Conservation (phyloP, 2,329 filamentous ascomycete genomes). For the Claviceps cyperi region DNA sequence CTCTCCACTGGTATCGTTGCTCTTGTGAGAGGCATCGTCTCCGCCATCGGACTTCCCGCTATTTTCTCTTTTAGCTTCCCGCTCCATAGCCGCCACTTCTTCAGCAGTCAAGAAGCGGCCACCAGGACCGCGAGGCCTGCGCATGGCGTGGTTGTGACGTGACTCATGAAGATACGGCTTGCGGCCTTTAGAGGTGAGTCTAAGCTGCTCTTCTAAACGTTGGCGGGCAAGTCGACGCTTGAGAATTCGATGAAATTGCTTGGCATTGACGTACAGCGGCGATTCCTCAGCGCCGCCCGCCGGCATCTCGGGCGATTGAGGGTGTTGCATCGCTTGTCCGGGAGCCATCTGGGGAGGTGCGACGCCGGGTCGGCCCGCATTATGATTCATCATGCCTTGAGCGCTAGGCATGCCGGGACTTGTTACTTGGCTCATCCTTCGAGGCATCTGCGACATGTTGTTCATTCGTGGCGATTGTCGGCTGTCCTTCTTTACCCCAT, state of each 20-base stretch:
- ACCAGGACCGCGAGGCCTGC: slow-evolving; percentile 80
- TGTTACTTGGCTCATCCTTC: slow-evolving; percentile 63
- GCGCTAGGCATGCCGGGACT: slow-evolving; percentile 62
- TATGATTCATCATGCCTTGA: slow-evolving; percentile 63
- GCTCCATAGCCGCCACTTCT: slow-evolving; percentile 82
- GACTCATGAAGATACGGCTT: slow-evolving; percentile 98
- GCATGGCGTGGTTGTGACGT: slow-evolving; percentile 95
- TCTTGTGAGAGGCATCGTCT: slow-evolving; percentile 12
- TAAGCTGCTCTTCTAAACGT: slow-evolving; percentile 80
- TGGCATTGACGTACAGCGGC: slow-evolving; percentile 93
- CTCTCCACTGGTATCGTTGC: slow-evolving; percentile 24
- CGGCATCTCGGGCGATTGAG: slow-evolving; percentile 68
- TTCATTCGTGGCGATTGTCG: slow-evolving; percentile 68
- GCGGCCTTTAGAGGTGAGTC: slow-evolving; percentile 84
- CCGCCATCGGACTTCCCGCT: slow-evolving; percentile 17
- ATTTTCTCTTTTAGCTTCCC: slow-evolving; percentile 32
- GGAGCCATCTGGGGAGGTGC: slow-evolving; percentile 45
- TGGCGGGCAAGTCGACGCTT: slow-evolving; percentile 89
- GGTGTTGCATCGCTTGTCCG: slow-evolving; percentile 50
- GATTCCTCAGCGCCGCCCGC: slow-evolving; percentile 68
- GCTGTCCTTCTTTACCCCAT: slow-evolving; percentile 57
- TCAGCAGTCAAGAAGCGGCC: slow-evolving; percentile 93
- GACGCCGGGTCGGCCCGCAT: slow-evolving; percentile 33
- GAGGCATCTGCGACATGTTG: slow-evolving; percentile 43
- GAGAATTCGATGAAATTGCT: slow-evolving; percentile 94